Evolutionary conservation across 176 grass and related monocot genomes (phyloP), one percentile per base, ranked within the genome.

Genomic region (Carex kokanica): DNA sequence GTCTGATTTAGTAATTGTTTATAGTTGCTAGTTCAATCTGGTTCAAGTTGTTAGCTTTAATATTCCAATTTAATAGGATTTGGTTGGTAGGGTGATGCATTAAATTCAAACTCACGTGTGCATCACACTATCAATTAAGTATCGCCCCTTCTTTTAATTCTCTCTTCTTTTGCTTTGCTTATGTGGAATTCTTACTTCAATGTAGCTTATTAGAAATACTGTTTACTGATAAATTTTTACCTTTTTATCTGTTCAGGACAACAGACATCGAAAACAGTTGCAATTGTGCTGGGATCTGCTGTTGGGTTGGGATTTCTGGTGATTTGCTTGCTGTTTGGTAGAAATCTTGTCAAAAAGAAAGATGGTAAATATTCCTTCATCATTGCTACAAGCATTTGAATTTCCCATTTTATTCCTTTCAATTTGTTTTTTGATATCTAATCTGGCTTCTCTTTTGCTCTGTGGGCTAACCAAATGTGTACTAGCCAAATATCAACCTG

Each of bases 281-380:
- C 96, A 85, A 99, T 99, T 83, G 96, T 99, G 86, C 88, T 99
- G 4, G 96, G 96, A 49, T 91, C 89, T 61, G 96, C 96, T 2
- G 88, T 94, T 78, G 93, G 88, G 8, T 54, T 99, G 45, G 96
- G 91, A 14, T 99, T 99, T 83, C 53, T 99, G 31, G 96, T 95
- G 63, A 95, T 99, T 77, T 99, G 96, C 86, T 90, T 99, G 86
- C 88, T 99, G n/a, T 99, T 99, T 67, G 91, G 88, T 27, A 86
- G 88, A 69, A 93, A 82, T 56, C 64, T 99, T 59, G 69, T 90
- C 83, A 99, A 85, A 90, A 99, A 99, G 83, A 95, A 86, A 90
- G 93, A 99, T 4, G 91, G 96, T 99, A 87, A 91, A 87, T 89
- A 66, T 32, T 59, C 62, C 34, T 51, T 81, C 34, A 18, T 81